Base-by-base conservation (phyloP, 805 yeast genomes). In the Wickerhamomyces tratensis region DNA sequence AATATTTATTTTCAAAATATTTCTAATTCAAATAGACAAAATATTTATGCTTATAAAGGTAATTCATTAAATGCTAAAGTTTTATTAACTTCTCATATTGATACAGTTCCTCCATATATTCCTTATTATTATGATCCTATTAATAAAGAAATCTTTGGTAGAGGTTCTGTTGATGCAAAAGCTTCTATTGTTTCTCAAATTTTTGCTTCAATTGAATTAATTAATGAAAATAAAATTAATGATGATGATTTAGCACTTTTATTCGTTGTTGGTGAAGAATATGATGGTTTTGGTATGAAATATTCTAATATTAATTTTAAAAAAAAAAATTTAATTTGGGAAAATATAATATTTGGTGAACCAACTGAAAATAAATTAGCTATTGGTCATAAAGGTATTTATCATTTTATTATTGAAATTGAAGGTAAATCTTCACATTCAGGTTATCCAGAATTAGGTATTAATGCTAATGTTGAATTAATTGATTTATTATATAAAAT, bases 131-230 rank as follows among this genome's bases (percentile, higher is more conserved):
- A 31, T 13, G 34, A 31, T 31, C 49, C 50, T 5, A 57, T 69
- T 11, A 51, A 56, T 27, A 79, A 75, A 3, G 65, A 71, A 38
- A 76, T 82, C 14, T 71, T 68, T 52, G 88, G 88, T 25, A 65
- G 89, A 42, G 89, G 89, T 4, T 57, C 82, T 2, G 67, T 72
- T 43, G 89, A 82, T 53, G 88, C 85, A n/a, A 82, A 82, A 53
- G 85, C 70, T 0, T 76, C 85, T 9, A 78, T 82, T 14, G 82
- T 85, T 0, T 57, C 83, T 1, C 86, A 79, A 52, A 62, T 79
- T 6, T 61, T 68, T 29, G 76, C 86, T 1, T 68, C 71, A 29
- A 56, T 70, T n/a, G 72, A 75, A 36, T 53, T 82, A 34, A 45
- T 69, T 6, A 54, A 62, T 5, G 56, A 57, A 2, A 65, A 65